phyloP scores from a whole-genome alignment of 306 rosid species.

The Geum urbanum region DNA sequence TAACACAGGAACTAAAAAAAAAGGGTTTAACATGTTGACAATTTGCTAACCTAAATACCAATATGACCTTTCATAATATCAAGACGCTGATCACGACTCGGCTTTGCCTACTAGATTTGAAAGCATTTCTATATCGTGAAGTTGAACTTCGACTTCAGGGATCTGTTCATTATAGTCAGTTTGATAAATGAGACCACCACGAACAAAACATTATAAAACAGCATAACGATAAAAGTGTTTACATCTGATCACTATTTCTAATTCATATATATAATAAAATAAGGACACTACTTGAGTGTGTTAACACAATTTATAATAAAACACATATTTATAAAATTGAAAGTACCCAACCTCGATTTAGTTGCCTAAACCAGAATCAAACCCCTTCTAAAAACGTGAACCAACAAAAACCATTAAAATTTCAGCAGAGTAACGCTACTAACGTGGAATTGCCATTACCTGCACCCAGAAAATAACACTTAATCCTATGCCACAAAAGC shows the following conservation, averaged over 20 bases:
- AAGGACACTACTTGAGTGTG: too few relatives aligned
- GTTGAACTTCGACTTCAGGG: slow-evolving; percentile 57
- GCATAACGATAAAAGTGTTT: too few relatives aligned
- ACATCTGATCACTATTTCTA: not conserved
- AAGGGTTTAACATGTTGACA: slow-evolving; percentile 5
- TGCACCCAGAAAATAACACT: too few relatives aligned
- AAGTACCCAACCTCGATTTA: too few relatives aligned
- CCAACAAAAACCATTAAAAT: too few relatives aligned
- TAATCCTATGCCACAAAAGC: too few relatives aligned
- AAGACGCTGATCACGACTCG: slow-evolving; percentile 52
- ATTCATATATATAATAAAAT: not conserved
- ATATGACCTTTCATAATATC: slow-evolving; percentile 59
- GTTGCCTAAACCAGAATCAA: too few relatives aligned
- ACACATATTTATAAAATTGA: too few relatives aligned
- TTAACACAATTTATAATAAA: too few relatives aligned
- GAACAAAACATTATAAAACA: not conserved
- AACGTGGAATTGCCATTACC: too few relatives aligned
- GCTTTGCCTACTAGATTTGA: slow-evolving; percentile 55
- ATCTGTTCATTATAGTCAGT: slow-evolving; percentile 42
- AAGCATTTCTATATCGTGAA: slow-evolving; percentile 60
- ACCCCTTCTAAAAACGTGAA: too few relatives aligned
- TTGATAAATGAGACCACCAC: slow-evolving; percentile 4
- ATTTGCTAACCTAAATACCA: slow-evolving; percentile 54
- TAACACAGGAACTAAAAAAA: slow-evolving; percentile 16
- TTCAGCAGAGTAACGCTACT: too few relatives aligned